Evolutionary conservation across 257 asterid genomes (phyloP), one percentile per base, ranked within the genome.

Genomic region (Lithospermum erythrorhizon): DNA sequence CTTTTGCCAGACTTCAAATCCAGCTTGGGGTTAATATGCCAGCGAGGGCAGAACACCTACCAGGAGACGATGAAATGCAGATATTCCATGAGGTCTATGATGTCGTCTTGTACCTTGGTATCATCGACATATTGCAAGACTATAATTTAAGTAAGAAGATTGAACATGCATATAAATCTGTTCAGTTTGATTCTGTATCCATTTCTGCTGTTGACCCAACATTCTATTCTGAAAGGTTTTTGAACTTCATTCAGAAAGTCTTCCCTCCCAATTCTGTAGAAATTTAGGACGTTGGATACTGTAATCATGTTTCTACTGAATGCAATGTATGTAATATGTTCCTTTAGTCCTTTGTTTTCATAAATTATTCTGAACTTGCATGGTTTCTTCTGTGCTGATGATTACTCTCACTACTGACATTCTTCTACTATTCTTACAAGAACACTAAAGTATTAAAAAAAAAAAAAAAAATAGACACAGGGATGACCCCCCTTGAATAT

Each of bases 1-100:
- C 18, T 25, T 58, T 25, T 30, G 67, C 60, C 94, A 93, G 98
- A 71, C 81, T 89, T n/a, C 98, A 89, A 74, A 85, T 89, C 82
- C 98, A 86, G 73, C 95, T 89, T 6, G 98, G 98, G 61, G 98
- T 93, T 65, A 93, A 86, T 67, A 82, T 93, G 98, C 98, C 98
- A 17, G 96, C 98, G 30, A 83, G 98, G 73, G 97, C 97, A 0
- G 98, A 93, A 77, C 86, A 58, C 29, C 73, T 81, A 45, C 84
- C 83, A 0, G 74, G 75, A 14, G 77, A 77, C 21, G 78, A 74
- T 21, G 72, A 62, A 25, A 61, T 64, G 0, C 83, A 71, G 66
- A 61, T 88, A 64, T 89, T 89, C 69, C 94, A 79, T n/a, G 94
- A 88, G 75, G 96, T 77, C 63, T 88, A 91, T 16, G 98, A 93